These are phyloP conservation scores for Penicillium crystallinum DNA, from an alignment of 495 filamentous ascomycete genomes.

Conservation along the genomic window DNA sequence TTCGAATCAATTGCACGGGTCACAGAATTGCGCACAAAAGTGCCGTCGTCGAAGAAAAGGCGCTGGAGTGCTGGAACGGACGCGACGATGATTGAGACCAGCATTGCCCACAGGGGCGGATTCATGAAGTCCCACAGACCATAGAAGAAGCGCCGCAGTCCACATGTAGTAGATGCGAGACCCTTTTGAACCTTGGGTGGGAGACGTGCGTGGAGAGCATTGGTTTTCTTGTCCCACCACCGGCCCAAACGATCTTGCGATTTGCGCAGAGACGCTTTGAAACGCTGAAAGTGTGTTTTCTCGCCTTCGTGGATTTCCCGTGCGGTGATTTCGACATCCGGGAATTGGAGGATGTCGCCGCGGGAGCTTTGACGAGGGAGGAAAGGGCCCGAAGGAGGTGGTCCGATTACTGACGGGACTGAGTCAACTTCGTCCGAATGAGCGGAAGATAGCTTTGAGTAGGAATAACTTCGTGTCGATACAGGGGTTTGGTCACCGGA, in stretches of 20 bases:
- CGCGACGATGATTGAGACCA: constrained; percentile 80
- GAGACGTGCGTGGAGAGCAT: constrained; percentile 40
- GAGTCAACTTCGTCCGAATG: constrained; percentile 20
- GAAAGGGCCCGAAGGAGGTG: constrained; percentile 36
- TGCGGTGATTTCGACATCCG: constrained; percentile 34
- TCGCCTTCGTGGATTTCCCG: constrained; percentile 13
- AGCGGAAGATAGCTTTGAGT: constrained; percentile 31
- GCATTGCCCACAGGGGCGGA: constrained; percentile 95
- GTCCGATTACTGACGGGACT: constrained; percentile 25
- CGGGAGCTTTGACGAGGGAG: constrained; percentile 36
- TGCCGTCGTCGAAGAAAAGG: constrained; percentile 83
- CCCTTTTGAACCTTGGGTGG: constrained; percentile 54
- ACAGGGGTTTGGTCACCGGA: constrained; percentile 43
- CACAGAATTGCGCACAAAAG: constrained; percentile 88
- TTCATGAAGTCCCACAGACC: constrained; percentile 95
- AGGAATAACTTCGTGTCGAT: constrained; percentile 28
- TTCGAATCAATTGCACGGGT: constrained; percentile 80
- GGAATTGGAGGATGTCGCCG: constrained; percentile 40
- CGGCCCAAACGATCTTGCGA: constrained; percentile 12
- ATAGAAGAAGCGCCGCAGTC: constrained; percentile 47
- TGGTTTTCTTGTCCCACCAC: constrained; percentile 20
- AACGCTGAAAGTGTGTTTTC: constrained; percentile 20
- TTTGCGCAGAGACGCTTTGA: constrained; percentile 19
- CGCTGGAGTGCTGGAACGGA: constrained; percentile 80
- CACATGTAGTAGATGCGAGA: constrained; percentile 40